These are phyloP conservation scores for Leccinum longicurvipes DNA, from an alignment of 768 basidiomycete genomes.

Conservation along the genomic window DNA sequence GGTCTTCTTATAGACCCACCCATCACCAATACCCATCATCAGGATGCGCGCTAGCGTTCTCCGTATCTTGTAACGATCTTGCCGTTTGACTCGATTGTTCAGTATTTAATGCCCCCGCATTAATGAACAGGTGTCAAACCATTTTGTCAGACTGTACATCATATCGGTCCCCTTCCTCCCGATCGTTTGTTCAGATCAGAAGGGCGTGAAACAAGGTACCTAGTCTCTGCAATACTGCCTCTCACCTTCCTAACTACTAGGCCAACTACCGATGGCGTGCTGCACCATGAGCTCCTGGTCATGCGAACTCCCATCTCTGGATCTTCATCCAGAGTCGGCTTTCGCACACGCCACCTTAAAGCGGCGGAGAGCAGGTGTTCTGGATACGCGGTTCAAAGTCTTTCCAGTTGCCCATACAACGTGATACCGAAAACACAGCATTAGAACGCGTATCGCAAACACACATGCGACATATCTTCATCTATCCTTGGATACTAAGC, in stretches of 20 bases:
- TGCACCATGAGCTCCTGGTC: neutral
- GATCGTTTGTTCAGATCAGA: neutral
- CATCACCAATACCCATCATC: constrained; percentile 6
- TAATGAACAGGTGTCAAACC: neutral
- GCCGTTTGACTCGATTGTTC: neutral
- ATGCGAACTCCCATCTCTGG: neutral
- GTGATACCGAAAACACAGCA: neutral
- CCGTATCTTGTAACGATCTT: neutral
- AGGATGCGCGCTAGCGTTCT: neutral
- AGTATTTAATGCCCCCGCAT: neutral
- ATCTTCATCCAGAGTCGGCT: neutral
- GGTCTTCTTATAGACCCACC: constrained; percentile 4
- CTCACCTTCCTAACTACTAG: neutral
- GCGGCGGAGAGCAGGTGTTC: neutral
- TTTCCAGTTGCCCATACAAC: neutral
- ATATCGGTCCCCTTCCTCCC: neutral
- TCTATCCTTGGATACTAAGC: neutral
- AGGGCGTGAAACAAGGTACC: neutral
- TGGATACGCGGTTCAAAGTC: neutral
- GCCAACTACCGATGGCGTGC: neutral
- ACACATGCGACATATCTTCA: too few relatives aligned
- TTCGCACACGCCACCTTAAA: neutral
- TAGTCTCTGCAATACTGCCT: neutral
- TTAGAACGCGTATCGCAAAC: neutral
- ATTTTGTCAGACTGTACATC: neutral